Evolutionary conservation across 2,329 filamentous ascomycete genomes (phyloP).

Genomic region (Chrysosporium keratinophilum): DNA sequence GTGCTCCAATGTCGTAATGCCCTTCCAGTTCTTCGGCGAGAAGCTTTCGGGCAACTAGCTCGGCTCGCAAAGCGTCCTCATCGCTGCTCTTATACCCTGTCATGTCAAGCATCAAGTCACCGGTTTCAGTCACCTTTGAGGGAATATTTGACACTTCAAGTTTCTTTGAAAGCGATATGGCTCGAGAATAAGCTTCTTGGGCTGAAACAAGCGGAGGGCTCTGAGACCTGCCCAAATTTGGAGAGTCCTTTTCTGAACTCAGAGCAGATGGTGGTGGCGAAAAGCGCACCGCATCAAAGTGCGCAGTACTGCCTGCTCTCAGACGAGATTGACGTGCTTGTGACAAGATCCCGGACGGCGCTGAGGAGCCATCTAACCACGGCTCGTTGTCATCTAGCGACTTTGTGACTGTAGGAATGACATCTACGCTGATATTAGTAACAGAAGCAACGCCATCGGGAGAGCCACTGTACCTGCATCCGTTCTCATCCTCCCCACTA

Average conservation of each 20-base stretch:
- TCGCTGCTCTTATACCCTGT: slow-evolving; percentile 91
- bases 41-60: slow-evolving; percentile 86
- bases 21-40: slow-evolving; percentile 86
- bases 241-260: background rate
- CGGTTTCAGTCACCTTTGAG: slow-evolving; percentile 79
- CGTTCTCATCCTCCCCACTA: slow-evolving; percentile 32
- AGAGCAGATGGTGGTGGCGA: slow-evolving; percentile 1
- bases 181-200: slow-evolving; percentile 69
- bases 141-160: slow-evolving; percentile 85
- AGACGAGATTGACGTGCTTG: background rate
- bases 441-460: background rate
- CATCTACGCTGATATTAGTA: background rate
- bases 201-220: slow-evolving; percentile 65
- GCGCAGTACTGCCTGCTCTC: slow-evolving; percentile 5
- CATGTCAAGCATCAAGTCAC: slow-evolving; percentile 97
- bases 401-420: background rate
- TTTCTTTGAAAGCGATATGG: slow-evolving; percentile 73
- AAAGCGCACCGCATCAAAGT: slow-evolving; percentile 1
- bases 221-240: slow-evolving; percentile 45
- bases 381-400: slow-evolving; percentile 3
- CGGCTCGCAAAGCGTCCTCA: slow-evolving; percentile 80
- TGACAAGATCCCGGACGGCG: background rate
- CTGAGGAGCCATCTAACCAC: slow-evolving; percentile 1
- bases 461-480: slow-evolving; percentile 22
- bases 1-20: slow-evolving; percentile 87